A percentile compares a stretch with the other conserved stretches of the same genome.
These are phyloP conservation scores for Kodamaea kaohsiungensis DNA, from an alignment of 805 yeast species.

Conservation along the genomic window DNA sequence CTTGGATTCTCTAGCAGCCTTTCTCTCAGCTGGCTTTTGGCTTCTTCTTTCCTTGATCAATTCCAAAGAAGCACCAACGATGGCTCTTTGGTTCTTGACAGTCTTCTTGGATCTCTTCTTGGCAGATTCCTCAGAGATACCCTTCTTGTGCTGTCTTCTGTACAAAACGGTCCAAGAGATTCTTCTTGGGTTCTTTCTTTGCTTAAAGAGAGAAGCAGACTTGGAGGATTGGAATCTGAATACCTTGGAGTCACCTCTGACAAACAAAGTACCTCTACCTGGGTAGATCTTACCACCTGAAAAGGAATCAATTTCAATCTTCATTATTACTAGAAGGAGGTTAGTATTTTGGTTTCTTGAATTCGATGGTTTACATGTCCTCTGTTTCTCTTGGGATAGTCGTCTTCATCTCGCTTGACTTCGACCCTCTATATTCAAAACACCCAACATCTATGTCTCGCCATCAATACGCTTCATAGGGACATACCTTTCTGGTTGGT, in stretches of 20 bases:
- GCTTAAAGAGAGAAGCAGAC: constrained; percentile 96
- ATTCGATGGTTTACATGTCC: background rate
- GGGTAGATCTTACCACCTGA: constrained; percentile 99
- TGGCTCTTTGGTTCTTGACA: constrained; percentile 98
- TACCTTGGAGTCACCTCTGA: constrained; percentile 99
- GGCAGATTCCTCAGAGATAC: constrained; percentile 96
- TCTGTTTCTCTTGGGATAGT: constrained; percentile 3
- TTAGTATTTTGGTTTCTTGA: constrained; percentile 27
- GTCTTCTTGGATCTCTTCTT: constrained; percentile 97
- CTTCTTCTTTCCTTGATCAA: constrained; percentile 97
- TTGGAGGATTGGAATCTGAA: constrained; percentile 99
- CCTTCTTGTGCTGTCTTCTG: constrained; percentile 99
- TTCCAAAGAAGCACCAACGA: constrained; percentile 99
- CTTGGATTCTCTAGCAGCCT: constrained; percentile 95
- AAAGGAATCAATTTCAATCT: constrained; percentile 99
- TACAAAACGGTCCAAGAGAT: constrained; percentile 98
- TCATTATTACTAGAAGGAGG: constrained; percentile 60
- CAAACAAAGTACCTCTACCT: constrained; percentile 99
- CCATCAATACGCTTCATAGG: constrained; percentile 11
- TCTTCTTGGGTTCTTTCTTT: constrained; percentile 99
- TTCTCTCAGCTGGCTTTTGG: constrained; percentile 95
- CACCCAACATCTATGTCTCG: background rate
- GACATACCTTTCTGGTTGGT: constrained; percentile 11
- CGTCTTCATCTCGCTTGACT: background rate
- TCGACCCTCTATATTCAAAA: background rate